A percentile compares a stretch with the other conserved stretches of the same genome.
Evolutionary conservation across 148 eudicot genomes (phyloP).

Genomic region (Dysphania ambrosioides): DNA sequence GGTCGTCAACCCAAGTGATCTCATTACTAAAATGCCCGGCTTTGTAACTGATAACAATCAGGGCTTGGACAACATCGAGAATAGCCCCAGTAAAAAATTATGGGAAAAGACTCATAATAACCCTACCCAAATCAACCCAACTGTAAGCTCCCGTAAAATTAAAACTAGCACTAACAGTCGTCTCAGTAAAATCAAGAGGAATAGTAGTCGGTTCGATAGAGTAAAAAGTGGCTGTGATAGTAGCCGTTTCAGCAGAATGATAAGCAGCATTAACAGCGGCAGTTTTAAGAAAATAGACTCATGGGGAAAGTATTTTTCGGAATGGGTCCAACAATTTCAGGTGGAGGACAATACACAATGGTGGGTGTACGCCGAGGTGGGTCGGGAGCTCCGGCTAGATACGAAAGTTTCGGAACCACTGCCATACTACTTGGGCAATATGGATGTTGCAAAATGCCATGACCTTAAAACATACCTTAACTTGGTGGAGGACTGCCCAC

Average conservation of each 20-base stretch:
- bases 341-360: conserved; percentile 50
- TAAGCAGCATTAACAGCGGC: background rate
- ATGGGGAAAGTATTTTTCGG: conserved; percentile 4
- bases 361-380: conserved; percentile 88
- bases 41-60: conserved; percentile 41
- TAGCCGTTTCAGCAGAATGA: background rate
- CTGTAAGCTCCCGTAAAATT: background rate
- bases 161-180: background rate
- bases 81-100: background rate
- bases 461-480: conserved; percentile 77
- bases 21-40: conserved; percentile 77
- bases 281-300: background rate
- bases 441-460: conserved; percentile 64
- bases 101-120: background rate
- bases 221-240: background rate
- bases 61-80: background rate
- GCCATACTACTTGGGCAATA: conserved; percentile 29
- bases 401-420: conserved; percentile 21
- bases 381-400: conserved; percentile 57
- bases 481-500: conserved; percentile 57
- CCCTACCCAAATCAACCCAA: background rate
- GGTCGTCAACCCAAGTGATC: conserved; percentile 68
- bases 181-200: no score
- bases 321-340: conserved; percentile 49
- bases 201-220: no score